Evolutionary conservation across 164 flowering plant species (phyloP), one percentile per base, ranked within the genome.

Genomic region (Tetrastigma voinierianum): DNA sequence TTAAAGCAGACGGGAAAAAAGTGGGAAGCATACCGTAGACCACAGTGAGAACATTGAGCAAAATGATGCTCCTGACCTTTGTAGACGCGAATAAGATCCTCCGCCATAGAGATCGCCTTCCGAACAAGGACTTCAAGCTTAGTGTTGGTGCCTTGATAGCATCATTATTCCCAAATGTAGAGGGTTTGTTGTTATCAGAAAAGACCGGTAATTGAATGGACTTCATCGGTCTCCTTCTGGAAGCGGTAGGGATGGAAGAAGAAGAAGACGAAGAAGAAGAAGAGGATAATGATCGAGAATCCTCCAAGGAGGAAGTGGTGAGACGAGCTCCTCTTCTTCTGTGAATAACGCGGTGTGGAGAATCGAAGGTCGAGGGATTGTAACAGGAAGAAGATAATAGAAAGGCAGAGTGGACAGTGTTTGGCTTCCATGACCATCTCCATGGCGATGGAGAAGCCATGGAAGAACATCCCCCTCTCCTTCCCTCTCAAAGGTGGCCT

Each of bases 21-120:
- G 46, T 8, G 18, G 20, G 64, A 61, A 57, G 23, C 49, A 40
- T 72, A 91, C 96, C 97, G 64, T 83, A 92, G 10, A 90, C 66
- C 53, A 92, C 15, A 16, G 96, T 78, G 66, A 88, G 68, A 57
- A 82, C 77, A 65, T 90, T 92, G 63, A 92, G 96, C 78, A 92
- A 71, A 51, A 92, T 79, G 61, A 92, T 77, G 73, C 94, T 84
- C 74, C 90, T 78, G 62, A 90, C 87, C 68, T 86, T 90, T 75
- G 61, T 76, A 1, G 97, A 88, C 9, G 86, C 90, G 53, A 85
- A 83, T 11, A 85, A 75, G 8, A 88, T 82, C 80, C 89, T 81
- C 59, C 83, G 80, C 93, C 93, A 87, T 64, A 81, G 60, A n/a
- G 83, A 70, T 19, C 71, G 44, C 66, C 74, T 82, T 57, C 83